Base-by-base conservation (phyloP, 2,329 filamentous ascomycete genomes). In the Arthrobotrys pseudoclavata region DNA sequence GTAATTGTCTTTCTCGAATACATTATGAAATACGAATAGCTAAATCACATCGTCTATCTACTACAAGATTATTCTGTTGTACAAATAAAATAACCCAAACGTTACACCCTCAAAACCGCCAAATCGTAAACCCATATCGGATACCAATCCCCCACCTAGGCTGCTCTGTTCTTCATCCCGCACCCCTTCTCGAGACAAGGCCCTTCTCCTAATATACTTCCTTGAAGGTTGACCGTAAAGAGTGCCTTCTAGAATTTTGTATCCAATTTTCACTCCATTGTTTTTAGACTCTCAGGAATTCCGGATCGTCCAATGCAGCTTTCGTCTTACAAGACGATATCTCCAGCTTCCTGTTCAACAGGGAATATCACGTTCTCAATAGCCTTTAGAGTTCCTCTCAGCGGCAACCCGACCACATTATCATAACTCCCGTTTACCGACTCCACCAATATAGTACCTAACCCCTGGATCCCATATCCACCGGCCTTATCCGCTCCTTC, bases 401-500 rank as follows among this genome's bases (percentile, higher is more conserved):
- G 87, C 6, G 96, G 96, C 83, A 99, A 83, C 0, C 96, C 96
- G 29, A 99, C 90, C 0, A 98, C 96, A 84, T 98, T 98, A 86
- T 99, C 96, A 82, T 93, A 92, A 68, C 89, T 90, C 10, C 96
- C 96, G 79, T 97, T 92, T 80, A 99, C 92, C 84, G 88, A 91
- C 83, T 97, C 94, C 12, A 99, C 90, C 71, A 99, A 84, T 83
- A 97, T 90, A 7, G 92, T 91, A 0, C 92, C 96, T 10, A 95
- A 86, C 0, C 95, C 96, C 84, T 99, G 96, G 66, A 99, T 89
- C 0, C 93, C 96, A 84, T 99, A 99, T 0, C 96, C 96, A 1
- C 96, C 96, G 0, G 96, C 96, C 86, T 98, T 99, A 84, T 98
- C 96, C 10, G 90, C 94, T 1, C 96, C 96, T 86, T 99, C 96